phyloP scores from a whole-genome alignment of 352 stramenopile species.

The Phytophthora aleatoria region DNA sequence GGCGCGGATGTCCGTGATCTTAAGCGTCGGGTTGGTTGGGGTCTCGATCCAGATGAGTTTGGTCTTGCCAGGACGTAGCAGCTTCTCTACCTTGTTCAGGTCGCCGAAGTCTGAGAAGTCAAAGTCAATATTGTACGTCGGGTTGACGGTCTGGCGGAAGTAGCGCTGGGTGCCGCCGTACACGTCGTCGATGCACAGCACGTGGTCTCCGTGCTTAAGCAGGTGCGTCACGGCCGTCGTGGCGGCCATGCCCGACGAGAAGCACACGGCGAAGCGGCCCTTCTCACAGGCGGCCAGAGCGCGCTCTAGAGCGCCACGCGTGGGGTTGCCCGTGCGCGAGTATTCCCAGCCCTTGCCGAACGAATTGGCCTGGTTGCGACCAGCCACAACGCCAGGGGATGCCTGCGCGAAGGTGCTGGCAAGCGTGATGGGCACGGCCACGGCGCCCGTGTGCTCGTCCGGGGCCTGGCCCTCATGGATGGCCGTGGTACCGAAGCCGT shows the following conservation, averaged over 20 bases:
- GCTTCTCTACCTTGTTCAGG: slow-evolving; percentile 71
- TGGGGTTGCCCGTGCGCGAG: slow-evolving; percentile 96
- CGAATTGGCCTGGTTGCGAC: slow-evolving; percentile 81
- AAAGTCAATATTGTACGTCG: slow-evolving; percentile 93
- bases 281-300: slow-evolving; percentile 93
- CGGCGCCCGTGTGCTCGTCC: slow-evolving; percentile 76
- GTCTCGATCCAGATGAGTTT: slow-evolving; percentile 95
- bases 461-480: slow-evolving; percentile 87
- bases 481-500: slow-evolving; percentile 80
- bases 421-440: slow-evolving; percentile 92
- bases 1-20: slow-evolving; percentile 93
- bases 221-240: slow-evolving; percentile 89
- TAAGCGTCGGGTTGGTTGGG: slow-evolving; percentile 95
- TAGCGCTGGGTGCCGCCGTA: slow-evolving; percentile 96
- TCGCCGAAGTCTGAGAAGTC: slow-evolving; percentile 95
- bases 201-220: slow-evolving; percentile 92
- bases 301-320: slow-evolving; percentile 93
- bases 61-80: slow-evolving; percentile 86
- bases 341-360: slow-evolving; percentile 97
- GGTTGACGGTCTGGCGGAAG: slow-evolving; percentile 91
- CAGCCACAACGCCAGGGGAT: slow-evolving; percentile 77
- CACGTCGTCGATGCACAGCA: slow-evolving; percentile 95
- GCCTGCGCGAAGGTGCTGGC: slow-evolving; percentile 90
- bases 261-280: slow-evolving; percentile 88
- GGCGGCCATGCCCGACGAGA: slow-evolving; percentile 91